Conservation (phyloP, 768 basidiomycete genomes). For the Russula dissimulans region DNA sequence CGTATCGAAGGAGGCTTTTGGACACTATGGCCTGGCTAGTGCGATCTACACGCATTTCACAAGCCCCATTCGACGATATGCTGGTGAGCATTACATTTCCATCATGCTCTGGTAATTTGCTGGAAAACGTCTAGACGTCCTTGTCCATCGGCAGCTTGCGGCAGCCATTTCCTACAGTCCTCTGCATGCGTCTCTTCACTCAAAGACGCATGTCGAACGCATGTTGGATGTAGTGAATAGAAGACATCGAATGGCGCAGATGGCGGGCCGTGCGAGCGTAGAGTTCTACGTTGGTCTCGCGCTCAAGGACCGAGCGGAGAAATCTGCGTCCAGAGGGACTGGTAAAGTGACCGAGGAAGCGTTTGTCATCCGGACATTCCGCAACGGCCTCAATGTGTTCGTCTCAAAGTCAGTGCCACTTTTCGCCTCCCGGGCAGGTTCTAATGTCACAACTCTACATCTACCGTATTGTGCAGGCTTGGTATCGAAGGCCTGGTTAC, state of each 20-base stretch:
- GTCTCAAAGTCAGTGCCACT: constrained; percentile 68
- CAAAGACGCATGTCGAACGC: constrained; percentile 80
- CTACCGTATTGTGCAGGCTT: constrained; percentile 39
- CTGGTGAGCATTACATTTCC: constrained; percentile 42
- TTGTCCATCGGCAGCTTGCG: constrained; percentile 87
- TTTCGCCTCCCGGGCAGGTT: neutral
- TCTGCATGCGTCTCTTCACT: constrained; percentile 81
- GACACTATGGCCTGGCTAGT: constrained; percentile 96
- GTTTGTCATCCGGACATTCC: constrained; percentile 88
- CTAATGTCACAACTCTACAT: neutral
- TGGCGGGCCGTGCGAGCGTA: constrained; percentile 92
- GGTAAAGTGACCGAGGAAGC: constrained; percentile 64
- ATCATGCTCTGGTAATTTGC: neutral
- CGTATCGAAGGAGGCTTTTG: constrained; percentile 84
- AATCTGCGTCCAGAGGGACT: constrained; percentile 23
- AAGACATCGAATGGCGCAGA: constrained; percentile 93
- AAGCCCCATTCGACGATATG: constrained; percentile 93
- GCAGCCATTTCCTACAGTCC: constrained; percentile 80
- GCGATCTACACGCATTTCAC: constrained; percentile 98
- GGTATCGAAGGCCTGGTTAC: constrained; percentile 92
- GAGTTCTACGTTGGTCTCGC: constrained; percentile 97
- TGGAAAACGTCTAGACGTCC: constrained; percentile 50
- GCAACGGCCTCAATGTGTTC: constrained; percentile 95
- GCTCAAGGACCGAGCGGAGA: constrained; percentile 57
- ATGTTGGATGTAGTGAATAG: constrained; percentile 81